Conservation (phyloP, 202 grass and related monocot genomes). For the Zizania palustris region DNA sequence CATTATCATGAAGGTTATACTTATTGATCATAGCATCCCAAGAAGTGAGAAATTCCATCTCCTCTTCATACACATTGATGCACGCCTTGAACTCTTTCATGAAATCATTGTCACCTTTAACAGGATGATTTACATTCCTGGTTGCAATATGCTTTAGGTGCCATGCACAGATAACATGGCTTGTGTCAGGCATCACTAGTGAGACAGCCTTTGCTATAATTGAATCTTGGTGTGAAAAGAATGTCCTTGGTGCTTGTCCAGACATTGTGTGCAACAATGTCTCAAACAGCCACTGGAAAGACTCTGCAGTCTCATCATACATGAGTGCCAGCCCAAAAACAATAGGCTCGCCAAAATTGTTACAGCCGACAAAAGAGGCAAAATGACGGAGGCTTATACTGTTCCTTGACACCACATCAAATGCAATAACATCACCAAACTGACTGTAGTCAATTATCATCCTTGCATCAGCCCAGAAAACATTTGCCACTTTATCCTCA, state of each 20-base stretch:
- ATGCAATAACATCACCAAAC: conserved; percentile 62
- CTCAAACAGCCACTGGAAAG: conserved; percentile 72
- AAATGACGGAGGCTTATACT: conserved; percentile 54
- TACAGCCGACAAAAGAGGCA: conserved; percentile 65
- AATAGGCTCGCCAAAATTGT: conserved; percentile 62
- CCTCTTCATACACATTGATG: conserved; percentile 57
- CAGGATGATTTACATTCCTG: conserved; percentile 48
- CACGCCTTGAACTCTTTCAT: conserved; percentile 79
- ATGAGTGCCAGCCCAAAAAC: conserved; percentile 56
- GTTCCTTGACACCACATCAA: conserved; percentile 60
- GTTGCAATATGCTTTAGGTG: conserved; percentile 59
- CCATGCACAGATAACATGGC: conserved; percentile 54
- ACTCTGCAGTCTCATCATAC: conserved; percentile 60
- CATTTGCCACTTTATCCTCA: conserved; percentile 60
- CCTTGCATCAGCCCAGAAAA: conserved; percentile 71
- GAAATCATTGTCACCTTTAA: conserved; percentile 53
- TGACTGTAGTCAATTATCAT: conserved; percentile 61
- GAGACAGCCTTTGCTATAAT: conserved; percentile 56
- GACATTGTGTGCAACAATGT: conserved; percentile 67
- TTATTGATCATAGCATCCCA: conserved; percentile 73
- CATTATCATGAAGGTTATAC: conserved; percentile 57
- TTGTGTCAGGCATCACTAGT: conserved; percentile 54
- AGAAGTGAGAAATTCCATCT: conserved; percentile 51
- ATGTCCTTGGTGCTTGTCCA: conserved; percentile 51
- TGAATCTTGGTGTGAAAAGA: conserved; percentile 56